Conservation (phyloP, 2,329 filamentous ascomycete genomes). For the Colletotrichum tanaceti region DNA sequence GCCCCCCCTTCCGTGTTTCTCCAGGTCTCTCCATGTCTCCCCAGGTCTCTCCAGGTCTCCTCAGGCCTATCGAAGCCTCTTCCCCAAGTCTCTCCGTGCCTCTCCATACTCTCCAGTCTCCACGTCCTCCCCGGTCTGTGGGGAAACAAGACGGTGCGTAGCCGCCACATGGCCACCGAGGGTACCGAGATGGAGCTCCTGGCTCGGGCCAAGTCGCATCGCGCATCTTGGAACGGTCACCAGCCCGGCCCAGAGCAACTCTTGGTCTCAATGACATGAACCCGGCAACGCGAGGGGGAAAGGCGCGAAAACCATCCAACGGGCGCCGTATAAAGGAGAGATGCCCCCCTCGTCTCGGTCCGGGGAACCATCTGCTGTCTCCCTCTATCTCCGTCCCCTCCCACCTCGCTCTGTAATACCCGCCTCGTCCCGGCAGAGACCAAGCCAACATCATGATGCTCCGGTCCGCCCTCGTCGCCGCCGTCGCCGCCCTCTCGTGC, state of each 20-base stretch:
- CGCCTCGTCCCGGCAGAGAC: conserved; percentile 22
- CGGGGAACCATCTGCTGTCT: background rate
- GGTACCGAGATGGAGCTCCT: conserved; percentile 28
- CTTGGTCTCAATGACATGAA: conserved; percentile 14
- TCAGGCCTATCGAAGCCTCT: background rate
- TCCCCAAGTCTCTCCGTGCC: too few relatives aligned
- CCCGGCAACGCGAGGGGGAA: too few relatives aligned
- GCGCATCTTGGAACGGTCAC: conserved; percentile 9
- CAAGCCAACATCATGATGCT: conserved; percentile 30
- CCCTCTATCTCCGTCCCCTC: background rate
- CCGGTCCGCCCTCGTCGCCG: conserved; percentile 36
- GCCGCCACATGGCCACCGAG: conserved; percentile 32
- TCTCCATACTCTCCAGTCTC: conserved; percentile 8
- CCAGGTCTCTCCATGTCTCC: background rate
- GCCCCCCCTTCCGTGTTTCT: background rate
- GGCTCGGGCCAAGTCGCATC: conserved; percentile 31
- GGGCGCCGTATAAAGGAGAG: conserved; percentile 20
- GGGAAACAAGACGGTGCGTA: conserved; percentile 4
- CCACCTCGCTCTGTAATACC: too few relatives aligned
- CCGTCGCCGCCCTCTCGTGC: conserved; percentile 23
- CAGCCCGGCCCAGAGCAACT: background rate
- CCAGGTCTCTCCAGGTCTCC: background rate
- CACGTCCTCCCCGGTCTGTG: conserved; percentile 8
- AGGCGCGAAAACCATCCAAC: background rate
- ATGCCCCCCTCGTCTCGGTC: background rate